Percentiles rank a stretch among this genome's conserved stretches.
phyloP scores from a whole-genome alignment of 371 early-diverging fungal genomes.

The Saksenaea oblongispora region DNA sequence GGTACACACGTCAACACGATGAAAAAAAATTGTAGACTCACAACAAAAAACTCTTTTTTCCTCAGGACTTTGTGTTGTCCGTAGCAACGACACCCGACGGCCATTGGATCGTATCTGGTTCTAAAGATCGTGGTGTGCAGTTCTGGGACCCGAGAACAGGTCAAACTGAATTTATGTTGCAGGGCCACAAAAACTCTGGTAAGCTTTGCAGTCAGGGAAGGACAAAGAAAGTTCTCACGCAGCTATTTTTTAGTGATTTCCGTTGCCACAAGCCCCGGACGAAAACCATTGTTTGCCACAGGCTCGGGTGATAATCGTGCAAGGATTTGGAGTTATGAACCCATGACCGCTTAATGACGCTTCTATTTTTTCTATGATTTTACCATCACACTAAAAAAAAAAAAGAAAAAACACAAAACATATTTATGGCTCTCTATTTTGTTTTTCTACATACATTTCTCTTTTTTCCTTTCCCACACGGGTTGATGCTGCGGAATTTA shows the following conservation, averaged over 20 bases:
- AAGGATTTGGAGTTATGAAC: constrained; percentile 86
- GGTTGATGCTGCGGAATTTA: too few species aligned
- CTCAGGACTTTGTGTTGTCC: constrained; percentile 92
- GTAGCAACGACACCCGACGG: constrained; percentile 93
- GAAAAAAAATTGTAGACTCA: neutral
- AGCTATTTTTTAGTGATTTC: constrained; percentile 71
- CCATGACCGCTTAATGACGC: constrained; percentile 9
- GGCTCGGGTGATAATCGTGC: constrained; percentile 96
- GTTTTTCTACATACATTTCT: too few species aligned
- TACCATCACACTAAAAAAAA: too few species aligned
- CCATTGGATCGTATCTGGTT: constrained; percentile 93
- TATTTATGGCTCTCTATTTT: too few species aligned
- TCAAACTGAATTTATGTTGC: constrained; percentile 89
- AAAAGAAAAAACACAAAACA: too few species aligned
- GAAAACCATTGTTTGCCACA: constrained; percentile 87
- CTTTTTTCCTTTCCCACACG: too few species aligned
- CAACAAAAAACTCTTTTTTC: neutral
- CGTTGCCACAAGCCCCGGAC: constrained; percentile 83
- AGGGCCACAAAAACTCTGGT: constrained; percentile 96
- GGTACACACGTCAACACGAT: constrained; percentile 4
- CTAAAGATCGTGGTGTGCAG: constrained; percentile 94
- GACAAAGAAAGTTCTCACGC: constrained; percentile 7
- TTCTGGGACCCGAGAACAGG: constrained; percentile 90
- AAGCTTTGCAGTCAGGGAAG: constrained; percentile 11
- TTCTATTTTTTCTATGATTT: neutral